phyloP scores from a whole-genome alignment of 2,329 filamentous ascomycete species.

The Apiospora saccharicola region DNA sequence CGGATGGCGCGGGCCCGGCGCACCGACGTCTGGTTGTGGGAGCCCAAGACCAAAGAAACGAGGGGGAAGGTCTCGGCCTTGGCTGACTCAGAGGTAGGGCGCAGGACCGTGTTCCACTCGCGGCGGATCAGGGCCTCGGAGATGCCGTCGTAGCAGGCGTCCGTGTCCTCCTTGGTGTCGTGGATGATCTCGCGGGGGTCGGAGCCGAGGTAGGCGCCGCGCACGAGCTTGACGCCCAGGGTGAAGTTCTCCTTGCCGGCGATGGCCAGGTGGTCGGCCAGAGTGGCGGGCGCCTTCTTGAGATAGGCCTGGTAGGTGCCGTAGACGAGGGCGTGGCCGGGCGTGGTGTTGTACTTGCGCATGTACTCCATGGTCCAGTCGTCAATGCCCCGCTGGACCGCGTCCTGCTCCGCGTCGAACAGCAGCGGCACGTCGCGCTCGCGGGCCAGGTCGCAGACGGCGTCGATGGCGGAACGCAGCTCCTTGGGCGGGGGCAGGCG shows the following conservation, averaged over 20 bases:
- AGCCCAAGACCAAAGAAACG: constrained; percentile 75
- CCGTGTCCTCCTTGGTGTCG: constrained; percentile 75
- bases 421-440: constrained; percentile 75
- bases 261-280: constrained; percentile 65
- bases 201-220: constrained; percentile 75
- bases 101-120: constrained; percentile 64
- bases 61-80: constrained; percentile 35
- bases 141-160: constrained; percentile 75
- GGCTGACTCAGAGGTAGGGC: constrained; percentile 35
- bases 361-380: constrained; percentile 81
- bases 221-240: constrained; percentile 77
- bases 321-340: constrained; percentile 74
- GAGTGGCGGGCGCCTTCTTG: constrained; percentile 64
- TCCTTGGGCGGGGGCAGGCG: constrained; percentile 68
- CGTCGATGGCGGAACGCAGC: constrained; percentile 74
- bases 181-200: constrained; percentile 76
- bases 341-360: constrained; percentile 73
- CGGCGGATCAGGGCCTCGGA: constrained; percentile 71
- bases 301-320: constrained; percentile 83
- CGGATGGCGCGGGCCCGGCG: constrained; percentile 61
- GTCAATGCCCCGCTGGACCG: constrained; percentile 81
- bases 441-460: constrained; percentile 76
- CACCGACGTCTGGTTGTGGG: constrained; percentile 82
- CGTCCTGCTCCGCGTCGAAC: constrained; percentile 86
- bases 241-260: constrained; percentile 69